Base-by-base conservation (phyloP, 2,329 filamentous ascomycete genomes). In the Colletotrichum gigasporum region DNA sequence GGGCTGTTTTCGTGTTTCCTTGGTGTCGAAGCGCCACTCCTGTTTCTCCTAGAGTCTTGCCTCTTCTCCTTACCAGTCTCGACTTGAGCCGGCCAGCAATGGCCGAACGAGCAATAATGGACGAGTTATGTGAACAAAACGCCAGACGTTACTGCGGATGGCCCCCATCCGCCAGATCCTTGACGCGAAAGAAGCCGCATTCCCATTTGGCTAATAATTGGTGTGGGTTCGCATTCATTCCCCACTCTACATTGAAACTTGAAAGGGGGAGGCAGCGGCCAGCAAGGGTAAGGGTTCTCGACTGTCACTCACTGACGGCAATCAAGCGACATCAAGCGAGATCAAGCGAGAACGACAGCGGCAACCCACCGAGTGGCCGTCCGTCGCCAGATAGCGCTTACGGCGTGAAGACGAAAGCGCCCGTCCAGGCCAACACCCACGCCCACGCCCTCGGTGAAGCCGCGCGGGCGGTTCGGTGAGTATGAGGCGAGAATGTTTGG, bases 401-500 rank as follows among this genome's bases (percentile, higher is more conserved):
- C 51, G 51, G 51, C 28, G 28, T 44, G 37, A 34, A 53, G 20
- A 28, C 24, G 50, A n/a, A n/a, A n/a, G n/a, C n/a, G n/a, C n/a
- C n/a, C n/a, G n/a, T n/a, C n/a, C n/a, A n/a, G n/a, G n/a, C n/a
- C n/a, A n/a, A n/a, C n/a, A n/a, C n/a, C n/a, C n/a, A n/a, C n/a
- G n/a, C n/a, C n/a, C n/a, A n/a, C n/a, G n/a, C 22, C 34, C n/a
- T 55, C 26, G 37, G 37, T 55, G 51, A 32, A n/a, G n/a, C n/a
- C n/a, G 26, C 22, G 18, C 14, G n/a, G 9, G 10, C n/a, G 6
- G 24, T 22, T 52, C 50, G 50, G 50, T 52, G 50, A 52, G 50
- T n/a, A n/a, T n/a, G n/a, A n/a, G 12, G 34, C 48, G 41, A 53
- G 44, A 7, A 26, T 11, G n/a, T 44, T 56, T 56, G 53, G 53